Percentiles rank a stretch among this genome's conserved stretches.
These are phyloP conservation scores for Colletotrichum gigasporum DNA, from an alignment of 2,329 filamentous ascomycete genomes.

Conservation along the genomic window DNA sequence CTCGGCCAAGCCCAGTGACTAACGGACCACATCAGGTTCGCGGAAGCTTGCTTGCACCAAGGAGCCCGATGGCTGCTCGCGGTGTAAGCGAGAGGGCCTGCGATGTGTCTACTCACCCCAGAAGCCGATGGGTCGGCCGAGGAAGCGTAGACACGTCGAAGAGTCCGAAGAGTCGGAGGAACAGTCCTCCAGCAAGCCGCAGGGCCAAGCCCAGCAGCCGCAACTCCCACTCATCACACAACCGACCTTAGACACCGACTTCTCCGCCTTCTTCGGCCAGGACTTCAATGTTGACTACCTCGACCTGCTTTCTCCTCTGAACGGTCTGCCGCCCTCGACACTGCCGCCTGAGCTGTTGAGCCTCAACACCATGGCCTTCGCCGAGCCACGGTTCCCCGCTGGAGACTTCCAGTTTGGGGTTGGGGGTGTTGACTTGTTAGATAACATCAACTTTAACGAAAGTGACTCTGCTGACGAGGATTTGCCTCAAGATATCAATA, in stretches of 20 bases:
- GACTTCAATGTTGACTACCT: slow-evolving; percentile 45
- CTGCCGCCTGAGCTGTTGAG: slow-evolving; percentile 10
- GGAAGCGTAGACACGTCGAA: slow-evolving; percentile 60
- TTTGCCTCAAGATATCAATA: slow-evolving; percentile 41
- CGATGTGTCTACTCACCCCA: slow-evolving; percentile 70
- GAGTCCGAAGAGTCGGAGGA: slow-evolving; percentile 33
- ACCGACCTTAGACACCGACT: slow-evolving; percentile 39
- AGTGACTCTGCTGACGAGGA: slow-evolving; percentile 36
- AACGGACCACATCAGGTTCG: slow-evolving; percentile 53
- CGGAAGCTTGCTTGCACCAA: slow-evolving; percentile 74
- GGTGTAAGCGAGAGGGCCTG: slow-evolving; percentile 67
- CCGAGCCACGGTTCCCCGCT: slow-evolving; percentile 26
- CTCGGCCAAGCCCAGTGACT: slow-evolving; percentile 1
- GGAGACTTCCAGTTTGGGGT: slow-evolving; percentile 32
- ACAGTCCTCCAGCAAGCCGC: slow-evolving; percentile 5
- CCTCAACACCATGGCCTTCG: slow-evolving; percentile 8
- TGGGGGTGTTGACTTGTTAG: slow-evolving; percentile 41
- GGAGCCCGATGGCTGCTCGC: slow-evolving; percentile 65
- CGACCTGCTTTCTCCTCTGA: slow-evolving; percentile 40
- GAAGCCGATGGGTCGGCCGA: slow-evolving; percentile 73
- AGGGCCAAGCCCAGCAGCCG: neutral
- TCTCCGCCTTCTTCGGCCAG: slow-evolving; percentile 45
- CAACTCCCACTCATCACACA: slow-evolving; percentile 24
- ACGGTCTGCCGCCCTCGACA: slow-evolving; percentile 13
- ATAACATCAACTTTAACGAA: slow-evolving; percentile 45